Evolutionary conservation across 192 early-diverging fungal genomes (phyloP).

Genomic region (Funneliformis mosseae): DNA sequence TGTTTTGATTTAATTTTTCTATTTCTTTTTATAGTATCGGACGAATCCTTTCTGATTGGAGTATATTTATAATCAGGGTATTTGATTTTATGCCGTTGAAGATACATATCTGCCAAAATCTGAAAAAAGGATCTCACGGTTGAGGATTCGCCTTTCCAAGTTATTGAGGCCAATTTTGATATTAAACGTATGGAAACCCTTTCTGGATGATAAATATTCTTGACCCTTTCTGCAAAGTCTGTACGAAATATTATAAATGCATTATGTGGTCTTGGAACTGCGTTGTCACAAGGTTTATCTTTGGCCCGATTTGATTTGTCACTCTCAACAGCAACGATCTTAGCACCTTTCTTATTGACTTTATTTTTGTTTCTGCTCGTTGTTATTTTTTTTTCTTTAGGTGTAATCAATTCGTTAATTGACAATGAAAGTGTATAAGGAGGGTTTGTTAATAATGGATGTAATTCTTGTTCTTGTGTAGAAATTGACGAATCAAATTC

Average conservation of each 20-base stretch:
- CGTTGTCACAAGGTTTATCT: no score
- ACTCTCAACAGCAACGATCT: no score
- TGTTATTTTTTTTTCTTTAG: not conserved
- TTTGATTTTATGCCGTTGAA: not conserved
- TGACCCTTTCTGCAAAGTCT: not conserved
- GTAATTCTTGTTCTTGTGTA: not conserved
- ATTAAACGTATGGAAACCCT: not conserved
- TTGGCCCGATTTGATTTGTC: no score
- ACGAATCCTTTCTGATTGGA: no score
- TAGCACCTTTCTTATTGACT: no score
- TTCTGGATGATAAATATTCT: not conserved
- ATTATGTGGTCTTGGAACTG: not conserved
- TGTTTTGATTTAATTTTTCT: no score
- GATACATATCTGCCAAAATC: not conserved
- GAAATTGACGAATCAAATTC: not conserved
- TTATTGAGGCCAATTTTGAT: not conserved
- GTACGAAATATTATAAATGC: not conserved
- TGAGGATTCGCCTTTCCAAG: not conserved
- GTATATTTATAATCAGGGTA: not conserved
- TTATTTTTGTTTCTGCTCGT: no score
- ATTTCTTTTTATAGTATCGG: no score
- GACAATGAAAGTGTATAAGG: not conserved
- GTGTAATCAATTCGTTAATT: not conserved
- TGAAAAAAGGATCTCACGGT: not conserved
- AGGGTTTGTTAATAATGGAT: not conserved